These are phyloP conservation scores for Mucor velutinosus DNA, from an alignment of 371 early-diverging fungal species.

Conservation along the genomic window DNA sequence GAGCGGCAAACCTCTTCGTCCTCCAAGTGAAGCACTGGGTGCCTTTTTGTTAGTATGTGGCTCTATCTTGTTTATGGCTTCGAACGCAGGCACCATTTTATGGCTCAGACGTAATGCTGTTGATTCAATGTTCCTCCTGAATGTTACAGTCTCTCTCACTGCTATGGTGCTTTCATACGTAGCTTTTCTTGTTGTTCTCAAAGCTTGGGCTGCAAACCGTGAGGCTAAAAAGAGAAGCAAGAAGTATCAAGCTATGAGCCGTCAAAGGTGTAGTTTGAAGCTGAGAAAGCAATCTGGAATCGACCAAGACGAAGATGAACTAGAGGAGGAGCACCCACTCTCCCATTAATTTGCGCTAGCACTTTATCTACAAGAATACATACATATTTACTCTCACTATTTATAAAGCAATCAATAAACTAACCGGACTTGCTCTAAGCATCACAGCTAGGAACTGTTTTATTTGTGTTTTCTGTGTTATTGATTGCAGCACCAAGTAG, in stretches of 20 bases:
- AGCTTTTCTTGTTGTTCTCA: constrained; percentile 33
- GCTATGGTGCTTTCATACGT: constrained; percentile 44
- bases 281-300: background rate
- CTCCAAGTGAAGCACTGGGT: constrained; percentile 46
- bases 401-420: no score
- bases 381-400: no score
- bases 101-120: constrained; percentile 45
- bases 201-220: constrained; percentile 47
- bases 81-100: constrained; percentile 43
- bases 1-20: constrained; percentile 28
- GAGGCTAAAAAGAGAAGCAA: constrained; percentile 31
- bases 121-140: constrained; percentile 52
- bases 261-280: background rate
- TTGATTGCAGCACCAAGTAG: no score
- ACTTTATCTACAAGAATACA: no score
- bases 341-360: no score
- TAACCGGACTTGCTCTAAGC: no score
- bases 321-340: no score
- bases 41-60: constrained; percentile 46
- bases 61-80: constrained; percentile 40
- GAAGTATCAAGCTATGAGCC: background rate
- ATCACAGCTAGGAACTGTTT: no score
- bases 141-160: constrained; percentile 44
- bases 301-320: no score
- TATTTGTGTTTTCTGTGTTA: no score